These are phyloP conservation scores for Biscogniauxia sp. DNA, from an alignment of 2,329 filamentous ascomycete species.

Conservation along the genomic window DNA sequence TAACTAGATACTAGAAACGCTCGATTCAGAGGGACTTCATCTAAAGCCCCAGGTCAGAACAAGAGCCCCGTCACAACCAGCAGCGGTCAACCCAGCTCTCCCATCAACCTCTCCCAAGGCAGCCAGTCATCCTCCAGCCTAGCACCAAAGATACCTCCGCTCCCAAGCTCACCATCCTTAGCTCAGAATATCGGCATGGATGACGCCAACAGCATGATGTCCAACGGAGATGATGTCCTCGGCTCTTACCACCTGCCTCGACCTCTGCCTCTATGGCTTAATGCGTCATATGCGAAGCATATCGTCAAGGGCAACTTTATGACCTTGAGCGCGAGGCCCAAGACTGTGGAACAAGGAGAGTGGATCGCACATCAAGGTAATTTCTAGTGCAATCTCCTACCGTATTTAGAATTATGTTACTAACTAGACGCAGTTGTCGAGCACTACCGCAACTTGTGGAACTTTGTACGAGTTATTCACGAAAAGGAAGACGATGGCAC, in stretches of 20 bases:
- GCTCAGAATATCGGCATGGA: slow-evolving; percentile 68
- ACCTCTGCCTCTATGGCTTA: slow-evolving; percentile 70
- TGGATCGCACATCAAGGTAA: slow-evolving; percentile 95
- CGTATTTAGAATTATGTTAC: not conserved
- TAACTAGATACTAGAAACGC: slow-evolving; percentile 46
- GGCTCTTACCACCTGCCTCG: slow-evolving; percentile 63
- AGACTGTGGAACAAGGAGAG: slow-evolving; percentile 90
- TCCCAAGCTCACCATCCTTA: slow-evolving; percentile 63
- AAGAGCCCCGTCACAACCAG: slow-evolving; percentile 52
- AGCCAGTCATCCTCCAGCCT: slow-evolving; percentile 51
- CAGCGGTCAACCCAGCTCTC: slow-evolving; percentile 48
- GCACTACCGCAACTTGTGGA: slow-evolving; percentile 84
- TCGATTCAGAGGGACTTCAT: slow-evolving; percentile 55
- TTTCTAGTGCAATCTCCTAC: slow-evolving; percentile 16
- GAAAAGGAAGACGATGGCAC: slow-evolving; percentile 76
- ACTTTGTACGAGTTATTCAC: slow-evolving; percentile 85
- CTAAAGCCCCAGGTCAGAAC: slow-evolving; percentile 48
- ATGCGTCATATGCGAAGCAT: slow-evolving; percentile 72
- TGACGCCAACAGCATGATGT: slow-evolving; percentile 47
- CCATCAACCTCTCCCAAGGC: slow-evolving; percentile 43
- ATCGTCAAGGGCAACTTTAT: slow-evolving; percentile 98
- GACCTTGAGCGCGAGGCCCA: slow-evolving; percentile 88
- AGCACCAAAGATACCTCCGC: slow-evolving; percentile 58
- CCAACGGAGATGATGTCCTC: slow-evolving; percentile 54
- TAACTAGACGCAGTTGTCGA: slow-evolving; percentile 68